Percentiles rank a stretch among this genome's conserved stretches.
Evolutionary conservation across 306 rosid species (phyloP).

Genomic region (Trichosanthes truncata): DNA sequence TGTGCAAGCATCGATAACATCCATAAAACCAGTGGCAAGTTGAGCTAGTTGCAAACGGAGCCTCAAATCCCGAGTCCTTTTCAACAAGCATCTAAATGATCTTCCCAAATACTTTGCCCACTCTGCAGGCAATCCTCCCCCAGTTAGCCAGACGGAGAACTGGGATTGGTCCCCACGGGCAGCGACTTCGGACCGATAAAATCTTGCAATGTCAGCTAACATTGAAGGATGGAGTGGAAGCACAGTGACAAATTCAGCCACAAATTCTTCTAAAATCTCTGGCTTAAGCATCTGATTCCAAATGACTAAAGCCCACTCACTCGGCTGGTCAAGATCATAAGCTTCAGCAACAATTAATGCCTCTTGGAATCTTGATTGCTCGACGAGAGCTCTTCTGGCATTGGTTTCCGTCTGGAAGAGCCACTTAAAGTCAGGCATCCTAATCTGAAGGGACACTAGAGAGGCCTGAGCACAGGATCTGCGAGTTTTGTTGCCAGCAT

Average conservation of each 20-base stretch:
- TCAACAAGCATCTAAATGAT: constrained; percentile 82
- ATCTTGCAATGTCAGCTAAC: constrained; percentile 73
- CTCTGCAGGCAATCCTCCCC: constrained; percentile 94
- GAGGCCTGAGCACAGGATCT: constrained; percentile 88
- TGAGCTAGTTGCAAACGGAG: constrained; percentile 62
- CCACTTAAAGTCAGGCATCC: constrained; percentile 94
- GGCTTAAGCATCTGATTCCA: constrained; percentile 99
- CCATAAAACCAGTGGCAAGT: constrained; percentile 76
- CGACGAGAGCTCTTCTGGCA: constrained; percentile 82
- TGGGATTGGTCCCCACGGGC: constrained; percentile 98
- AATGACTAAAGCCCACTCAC: constrained; percentile 95
- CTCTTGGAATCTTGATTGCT: constrained; percentile 91
- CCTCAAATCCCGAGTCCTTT: constrained; percentile 79
- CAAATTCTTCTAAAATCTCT: constrained; percentile 83
- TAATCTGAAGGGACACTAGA: constrained; percentile 85
- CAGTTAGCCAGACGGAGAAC: constrained; percentile 95
- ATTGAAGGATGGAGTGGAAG: constrained; percentile 84
- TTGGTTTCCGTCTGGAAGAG: constrained; percentile 71
- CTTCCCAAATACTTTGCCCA: constrained; percentile 93
- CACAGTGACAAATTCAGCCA: constrained; percentile 86
- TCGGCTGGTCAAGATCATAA: constrained; percentile 85
- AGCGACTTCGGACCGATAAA: constrained; percentile 81
- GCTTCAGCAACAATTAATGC: constrained; percentile 96
- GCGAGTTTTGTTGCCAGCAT: constrained; percentile 95
- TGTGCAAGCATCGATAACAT: constrained; percentile 43